Percentiles rank a stretch among this genome's conserved stretches.
Conservation (phyloP, 805 yeast species). For the Cyberlindnera sargentensis region DNA sequence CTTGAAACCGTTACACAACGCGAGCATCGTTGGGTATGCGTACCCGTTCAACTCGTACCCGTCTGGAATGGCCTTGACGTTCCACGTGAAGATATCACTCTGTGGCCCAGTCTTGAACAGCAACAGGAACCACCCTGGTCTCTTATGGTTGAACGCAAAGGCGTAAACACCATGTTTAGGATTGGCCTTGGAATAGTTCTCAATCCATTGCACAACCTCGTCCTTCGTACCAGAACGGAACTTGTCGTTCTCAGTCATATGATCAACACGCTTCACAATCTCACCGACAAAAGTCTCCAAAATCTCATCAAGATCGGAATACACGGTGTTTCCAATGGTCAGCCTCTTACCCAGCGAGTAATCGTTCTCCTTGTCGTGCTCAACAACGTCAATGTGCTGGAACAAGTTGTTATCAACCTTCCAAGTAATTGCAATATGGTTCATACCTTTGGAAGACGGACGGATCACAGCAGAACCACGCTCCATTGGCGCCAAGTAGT, state of each 20-base stretch:
- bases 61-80: conserved; percentile 81
- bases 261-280: conserved; percentile 74
- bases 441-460: conserved; percentile 86
- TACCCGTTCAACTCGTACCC: conserved; percentile 78
- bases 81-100: conserved; percentile 74
- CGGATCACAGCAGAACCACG: conserved; percentile 92
- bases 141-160: conserved; percentile 81
- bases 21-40: conserved; percentile 82
- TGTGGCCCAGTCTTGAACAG: conserved; percentile 75
- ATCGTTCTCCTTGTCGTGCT: conserved; percentile 61
- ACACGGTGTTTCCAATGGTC: conserved; percentile 61
- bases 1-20: conserved; percentile 93
- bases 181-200: conserved; percentile 84
- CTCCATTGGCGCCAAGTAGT: conserved; percentile 76
- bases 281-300: conserved; percentile 82
- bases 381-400: conserved; percentile 86
- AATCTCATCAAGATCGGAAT: conserved; percentile 88
- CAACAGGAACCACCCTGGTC: conserved; percentile 90
- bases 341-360: conserved; percentile 49
- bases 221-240: conserved; percentile 73
- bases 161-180: conserved; percentile 86
- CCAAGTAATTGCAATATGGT: conserved; percentile 92
- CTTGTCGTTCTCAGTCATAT: conserved; percentile 81
- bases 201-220: conserved; percentile 82
- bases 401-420: conserved; percentile 85